Evolutionary conservation across 2,329 filamentous ascomycete species (phyloP), one percentile per base, ranked within the genome.

Genomic region (Diaporthe vexans): DNA sequence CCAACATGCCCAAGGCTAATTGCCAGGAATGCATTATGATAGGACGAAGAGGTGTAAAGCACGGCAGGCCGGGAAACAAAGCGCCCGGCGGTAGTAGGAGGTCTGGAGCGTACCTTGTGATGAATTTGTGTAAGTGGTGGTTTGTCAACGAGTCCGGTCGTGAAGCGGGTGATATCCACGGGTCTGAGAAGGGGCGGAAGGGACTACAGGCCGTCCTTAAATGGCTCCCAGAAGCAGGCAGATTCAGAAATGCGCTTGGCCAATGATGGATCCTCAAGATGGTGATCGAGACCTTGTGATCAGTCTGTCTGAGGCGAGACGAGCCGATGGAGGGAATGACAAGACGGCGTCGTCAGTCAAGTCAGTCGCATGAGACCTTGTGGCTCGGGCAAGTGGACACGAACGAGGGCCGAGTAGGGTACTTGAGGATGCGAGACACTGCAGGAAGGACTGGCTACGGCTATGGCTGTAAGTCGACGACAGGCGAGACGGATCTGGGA

Each of bases 321-420:
- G 59, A 48, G 74, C 69, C 72, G 74, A 74, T 73, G 72, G 72
- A 75, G 69, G 74, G 78, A 76, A 75, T 78, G 77, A 78, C 78
- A 74, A 74, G 72, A 71, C 74, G 74, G 71, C 70, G 72, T 76
- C 73, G 73, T 61, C 74, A 56, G 65, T 65, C 72, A 56, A 67
- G 61, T 54, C 61, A 67, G 61, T 54, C 61, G 56, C 43, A 58
- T 46, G 72, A 73, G 65, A 52, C 72, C 63, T 73, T 71, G 72
- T 73, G 72, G 65, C 52, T 73, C 68, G 51, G 52, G 37, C 10
- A 67, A 10, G 40, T 24, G 33, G 52, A 35, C 40, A 48, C 57
- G 43, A 46, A 46, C 17, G 15, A 40, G 37, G 56, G 37, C 33
- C 33, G 19, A n/a, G 21, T 35, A 63, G 40, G 40, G 11, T 33